Evolutionary conservation across 306 rosid species (phyloP).

Genomic region (Citrullus colocynthis): DNA sequence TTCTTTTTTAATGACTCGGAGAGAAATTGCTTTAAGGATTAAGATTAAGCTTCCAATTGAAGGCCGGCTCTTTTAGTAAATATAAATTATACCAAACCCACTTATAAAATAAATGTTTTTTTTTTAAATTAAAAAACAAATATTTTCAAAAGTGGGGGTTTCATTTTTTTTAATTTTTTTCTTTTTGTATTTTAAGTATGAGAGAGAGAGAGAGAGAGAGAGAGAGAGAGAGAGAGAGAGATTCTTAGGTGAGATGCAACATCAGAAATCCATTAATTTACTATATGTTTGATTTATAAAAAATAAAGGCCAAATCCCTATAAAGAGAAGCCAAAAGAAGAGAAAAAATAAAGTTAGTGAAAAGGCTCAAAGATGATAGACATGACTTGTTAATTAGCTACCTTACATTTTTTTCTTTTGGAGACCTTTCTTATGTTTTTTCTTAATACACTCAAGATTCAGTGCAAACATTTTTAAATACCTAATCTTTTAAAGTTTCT

Average conservation of each 20-base stretch:
- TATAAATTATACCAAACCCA: conserved; percentile 3
- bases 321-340: neutral
- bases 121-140: too few relatives aligned
- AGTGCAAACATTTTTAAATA: neutral
- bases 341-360: neutral
- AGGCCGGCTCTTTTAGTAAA: neutral
- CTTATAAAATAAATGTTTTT: neutral
- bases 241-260: conserved; percentile 6
- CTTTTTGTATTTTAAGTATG: neutral
- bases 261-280: neutral
- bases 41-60: neutral
- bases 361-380: neutral
- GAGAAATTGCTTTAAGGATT: neutral
- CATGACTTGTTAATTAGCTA: neutral
- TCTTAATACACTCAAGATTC: neutral
- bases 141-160: neutral
- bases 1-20: too few relatives aligned
- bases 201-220: neutral
- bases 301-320: neutral
- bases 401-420: neutral
- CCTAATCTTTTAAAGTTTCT: neutral
- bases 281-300: neutral
- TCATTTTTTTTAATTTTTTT: neutral
- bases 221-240: neutral
- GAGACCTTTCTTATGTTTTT: too few relatives aligned